Evolutionary conservation across 495 filamentous ascomycete genomes (phyloP), one percentile per base, ranked within the genome.

Genomic region (Xylaria longipes): DNA sequence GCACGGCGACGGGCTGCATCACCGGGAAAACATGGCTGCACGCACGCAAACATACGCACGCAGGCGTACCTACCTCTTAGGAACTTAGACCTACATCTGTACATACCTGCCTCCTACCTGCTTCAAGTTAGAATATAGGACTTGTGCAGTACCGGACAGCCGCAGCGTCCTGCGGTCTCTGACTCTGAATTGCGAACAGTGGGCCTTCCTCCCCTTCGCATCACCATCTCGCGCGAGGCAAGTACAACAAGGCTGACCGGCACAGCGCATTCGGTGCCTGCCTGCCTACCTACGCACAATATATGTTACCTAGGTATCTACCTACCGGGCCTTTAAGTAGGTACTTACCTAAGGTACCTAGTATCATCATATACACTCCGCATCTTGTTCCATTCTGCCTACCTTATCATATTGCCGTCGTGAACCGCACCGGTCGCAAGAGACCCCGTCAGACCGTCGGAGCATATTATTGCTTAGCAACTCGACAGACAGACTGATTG

Each of bases 21-120:
- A n/a, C n/a, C n/a, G n/a, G n/a, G 60, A 17, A 29, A 25, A 7
- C 60, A 60, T 48, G 61, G 61, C 61, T 46, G 39, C 37, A 17
- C 37, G 31, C 52, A 56, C 6, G 50, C 22, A 54, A 22, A 9
- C 22, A 11, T 12, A 52, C n/a, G 3, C 11, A 3, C n/a, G 48
- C 25, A 52, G n/a, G 41, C 41, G n/a, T 27, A 57, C 54, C 54
- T 57, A 57, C 54, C 29, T 5, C 48, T 50, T 1, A 54, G 25
- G 50, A n/a, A n/a, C n/a, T n/a, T 25, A 54, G 0, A 27, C 48
- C 45, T 48, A 4, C 45, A 3, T 54, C 15, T 20, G 25, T 25
- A 46, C 11, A 9, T 45, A n/a, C 45, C 57, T 15, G 31, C 9
- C 22, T 15, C 7, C 7, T 37, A 37, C 35, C 4, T 25, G 17